phyloP scores from a whole-genome alignment of 352 stramenopile species.

The Globisporangium rhizosaccharum region DNA sequence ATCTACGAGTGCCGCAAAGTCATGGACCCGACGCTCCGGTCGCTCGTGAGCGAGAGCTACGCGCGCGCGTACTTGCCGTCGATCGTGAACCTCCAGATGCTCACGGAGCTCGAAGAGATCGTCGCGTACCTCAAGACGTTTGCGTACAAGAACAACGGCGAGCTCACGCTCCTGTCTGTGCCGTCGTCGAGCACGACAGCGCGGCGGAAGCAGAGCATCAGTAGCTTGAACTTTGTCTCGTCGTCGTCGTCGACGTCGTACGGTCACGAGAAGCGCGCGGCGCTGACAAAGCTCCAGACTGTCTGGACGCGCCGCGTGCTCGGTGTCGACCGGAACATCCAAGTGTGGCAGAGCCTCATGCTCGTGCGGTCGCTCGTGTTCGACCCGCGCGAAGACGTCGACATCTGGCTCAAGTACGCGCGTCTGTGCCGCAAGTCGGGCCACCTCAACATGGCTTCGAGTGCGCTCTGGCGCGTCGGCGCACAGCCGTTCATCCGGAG shows the following conservation, averaged over 20 bases:
- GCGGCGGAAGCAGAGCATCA: constrained; percentile 70
- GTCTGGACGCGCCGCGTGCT: constrained; percentile 88
- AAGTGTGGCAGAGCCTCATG: constrained; percentile 95
- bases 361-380: constrained; percentile 92
- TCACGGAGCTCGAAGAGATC: constrained; percentile 95
- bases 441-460: constrained; percentile 82
- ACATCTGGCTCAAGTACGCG: constrained; percentile 94
- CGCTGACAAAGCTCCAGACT: constrained; percentile 70
- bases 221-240: constrained; percentile 75
- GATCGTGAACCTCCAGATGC: constrained; percentile 97
- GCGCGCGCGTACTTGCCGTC: constrained; percentile 93
- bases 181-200: constrained; percentile 29
- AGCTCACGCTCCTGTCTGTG: constrained; percentile 60
- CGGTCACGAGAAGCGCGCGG: constrained; percentile 63
- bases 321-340: constrained; percentile 92
- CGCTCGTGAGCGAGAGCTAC: constrained; percentile 97
- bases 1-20: constrained; percentile 93
- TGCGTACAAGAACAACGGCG: constrained; percentile 72
- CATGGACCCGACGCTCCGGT: constrained; percentile 96
- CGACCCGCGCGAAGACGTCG: constrained; percentile 84
- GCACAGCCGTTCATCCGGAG: constrained; percentile 76
- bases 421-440: constrained; percentile 89
- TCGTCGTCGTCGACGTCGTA: constrained; percentile 70
- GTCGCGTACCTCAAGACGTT: constrained; percentile 80
- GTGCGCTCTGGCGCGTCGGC: constrained; percentile 74